phyloP scores from a whole-genome alignment of 2,329 filamentous ascomycete species.

The Xylariales sp. region DNA sequence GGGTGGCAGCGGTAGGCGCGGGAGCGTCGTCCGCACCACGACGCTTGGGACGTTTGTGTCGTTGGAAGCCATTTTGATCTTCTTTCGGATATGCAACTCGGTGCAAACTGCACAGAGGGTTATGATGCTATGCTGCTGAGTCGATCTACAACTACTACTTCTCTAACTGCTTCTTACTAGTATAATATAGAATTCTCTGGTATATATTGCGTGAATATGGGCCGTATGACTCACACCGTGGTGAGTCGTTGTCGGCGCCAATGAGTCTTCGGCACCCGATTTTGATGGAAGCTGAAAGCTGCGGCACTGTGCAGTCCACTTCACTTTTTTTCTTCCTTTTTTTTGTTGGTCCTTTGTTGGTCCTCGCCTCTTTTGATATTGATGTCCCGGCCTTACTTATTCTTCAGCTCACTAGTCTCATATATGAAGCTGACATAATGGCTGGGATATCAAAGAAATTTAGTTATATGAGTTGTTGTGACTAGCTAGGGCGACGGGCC shows the following conservation, averaged over 20 bases:
- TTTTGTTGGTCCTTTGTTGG: neutral
- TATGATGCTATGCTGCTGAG: neutral
- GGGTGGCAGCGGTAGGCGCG: constrained; percentile 41
- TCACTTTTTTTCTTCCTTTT: neutral
- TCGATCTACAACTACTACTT: neutral
- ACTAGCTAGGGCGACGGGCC: neutral
- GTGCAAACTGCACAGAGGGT: neutral
- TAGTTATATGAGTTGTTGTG: neutral
- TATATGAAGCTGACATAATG: neutral
- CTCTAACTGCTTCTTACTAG: constrained; percentile 1
- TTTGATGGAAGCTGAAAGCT: neutral
- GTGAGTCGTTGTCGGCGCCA: neutral
- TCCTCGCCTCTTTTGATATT: neutral
- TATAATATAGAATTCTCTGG: neutral
- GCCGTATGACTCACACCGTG: constrained; percentile 34
- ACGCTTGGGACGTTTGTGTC: constrained; percentile 2
- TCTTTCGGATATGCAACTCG: too few species aligned
- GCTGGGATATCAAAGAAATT: neutral
- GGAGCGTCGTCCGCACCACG: constrained; percentile 42
- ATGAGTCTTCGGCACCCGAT: constrained; percentile 23
- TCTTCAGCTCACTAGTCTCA: too few species aligned
- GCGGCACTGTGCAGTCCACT: neutral
- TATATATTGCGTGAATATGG: neutral
- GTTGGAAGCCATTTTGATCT: constrained; percentile 14
- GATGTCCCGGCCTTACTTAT: too few species aligned